Base-by-base conservation (phyloP, 73 alveolate genomes). In the Blepharisma japonicum region DNA sequence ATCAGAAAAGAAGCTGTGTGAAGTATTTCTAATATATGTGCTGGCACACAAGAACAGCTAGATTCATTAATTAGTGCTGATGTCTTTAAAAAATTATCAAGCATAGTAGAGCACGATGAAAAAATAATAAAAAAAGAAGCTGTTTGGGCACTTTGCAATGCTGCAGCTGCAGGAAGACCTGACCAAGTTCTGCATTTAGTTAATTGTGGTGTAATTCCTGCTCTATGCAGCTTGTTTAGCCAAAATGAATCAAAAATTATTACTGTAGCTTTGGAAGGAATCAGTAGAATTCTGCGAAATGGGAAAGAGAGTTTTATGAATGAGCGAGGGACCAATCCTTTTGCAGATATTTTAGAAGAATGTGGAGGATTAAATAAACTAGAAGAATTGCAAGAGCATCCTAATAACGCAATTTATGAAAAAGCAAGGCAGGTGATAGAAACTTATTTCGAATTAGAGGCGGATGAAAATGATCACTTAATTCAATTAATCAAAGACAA, bases 1-100 rank as follows among this genome's bases (percentile, higher is more conserved):
- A 90, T 94, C 7, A 89, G 97, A 80, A 96, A 95, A 89, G 98
- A 96, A 83, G 93, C 94, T 4, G 89, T 95, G 76, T 96, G 99
- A 99, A 87, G 96, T 0, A 61, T 96, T 6, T 83, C 96, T 2
- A 96, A 96, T 77, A 91, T 96, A 55, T 91, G 98, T 6, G 99
- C 99, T 20, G 99, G 99, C 11, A 91, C 86, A 50, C 86, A 84
- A 45, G 80, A 48, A 18, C 93, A 96, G 79, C 90, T 96, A 8
- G 84, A 90, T 49, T 53, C 54, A 27, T 84, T 96, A 78, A 81
- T 96, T 21, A 82, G 78, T 8, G 82, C 86, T 49, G 87, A 81
- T 67, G 70, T 87, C 68, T 55, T 91, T 6, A 87, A 89, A 80
- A 85, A 85, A 48, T 78, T 92, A 14, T 78, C 84, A 77, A 71